Evolutionary conservation across 2,329 filamentous ascomycete genomes (phyloP).

Genomic region (Trichoderma guizhouense): DNA sequence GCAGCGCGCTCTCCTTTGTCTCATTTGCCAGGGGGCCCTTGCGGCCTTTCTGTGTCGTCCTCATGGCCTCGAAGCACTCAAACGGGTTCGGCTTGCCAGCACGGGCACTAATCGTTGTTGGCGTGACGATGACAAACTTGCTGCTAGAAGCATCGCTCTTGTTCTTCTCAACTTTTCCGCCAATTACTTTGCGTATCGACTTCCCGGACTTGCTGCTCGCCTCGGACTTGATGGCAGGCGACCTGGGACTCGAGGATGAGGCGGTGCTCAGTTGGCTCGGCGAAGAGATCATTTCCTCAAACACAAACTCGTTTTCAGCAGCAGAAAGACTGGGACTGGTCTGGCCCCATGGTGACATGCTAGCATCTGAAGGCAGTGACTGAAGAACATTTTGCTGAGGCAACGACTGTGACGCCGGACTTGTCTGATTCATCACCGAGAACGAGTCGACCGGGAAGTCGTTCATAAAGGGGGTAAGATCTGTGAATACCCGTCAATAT

Average conservation of each 20-base stretch:
- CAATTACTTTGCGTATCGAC: constrained; percentile 43
- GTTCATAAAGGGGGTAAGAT: constrained; percentile 31
- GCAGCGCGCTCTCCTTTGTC: constrained; percentile 53
- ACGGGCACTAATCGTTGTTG: constrained; percentile 50
- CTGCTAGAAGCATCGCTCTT: constrained; percentile 39
- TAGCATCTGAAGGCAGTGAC: constrained; percentile 24
- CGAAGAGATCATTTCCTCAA: constrained; percentile 39
- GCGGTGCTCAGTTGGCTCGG: constrained; percentile 26
- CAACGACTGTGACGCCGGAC: constrained; percentile 33
- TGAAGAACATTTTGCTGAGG: constrained; percentile 32
- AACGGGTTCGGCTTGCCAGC: constrained; percentile 50
- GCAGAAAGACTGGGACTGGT: constrained; percentile 30
- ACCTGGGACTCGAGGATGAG: constrained; percentile 30
- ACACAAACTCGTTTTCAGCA: constrained; percentile 35
- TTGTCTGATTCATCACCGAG: constrained; percentile 27
- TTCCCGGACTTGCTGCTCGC: constrained; percentile 29
- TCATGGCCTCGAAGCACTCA: constrained; percentile 53
- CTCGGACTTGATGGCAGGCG: constrained; percentile 30
- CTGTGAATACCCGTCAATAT: constrained; percentile 21
- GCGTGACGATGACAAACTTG: constrained; percentile 56
- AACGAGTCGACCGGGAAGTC: constrained; percentile 34
- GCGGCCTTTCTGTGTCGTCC: constrained; percentile 51
- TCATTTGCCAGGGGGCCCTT: constrained; percentile 54
- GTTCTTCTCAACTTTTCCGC: constrained; percentile 46
- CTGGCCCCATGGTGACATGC: constrained; percentile 40